Percentiles rank a stretch among this genome's conserved stretches.
Evolutionary conservation across 352 stramenopile species (phyloP).

Genomic region (Phytophthora boehmeriae): DNA sequence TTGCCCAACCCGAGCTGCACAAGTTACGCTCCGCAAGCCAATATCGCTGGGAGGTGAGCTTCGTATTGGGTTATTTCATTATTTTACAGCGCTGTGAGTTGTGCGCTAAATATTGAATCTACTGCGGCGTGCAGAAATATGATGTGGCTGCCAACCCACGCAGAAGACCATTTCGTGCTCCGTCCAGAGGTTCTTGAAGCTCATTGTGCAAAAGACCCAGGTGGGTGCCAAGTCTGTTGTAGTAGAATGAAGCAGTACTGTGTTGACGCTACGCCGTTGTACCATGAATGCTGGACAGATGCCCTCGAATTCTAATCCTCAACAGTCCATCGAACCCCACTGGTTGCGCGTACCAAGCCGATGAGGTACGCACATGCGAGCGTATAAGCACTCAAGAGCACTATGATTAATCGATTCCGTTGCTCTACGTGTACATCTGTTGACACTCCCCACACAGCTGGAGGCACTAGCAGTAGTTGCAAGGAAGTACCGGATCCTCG

Average conservation of each 20-base stretch:
- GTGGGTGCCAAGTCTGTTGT: constrained; percentile 29
- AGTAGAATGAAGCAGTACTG: not conserved
- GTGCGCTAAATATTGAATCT: not conserved
- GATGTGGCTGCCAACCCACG: constrained; percentile 86
- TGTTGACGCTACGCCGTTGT: constrained; percentile 3
- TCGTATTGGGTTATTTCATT: not conserved
- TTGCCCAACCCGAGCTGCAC: constrained; percentile 87
- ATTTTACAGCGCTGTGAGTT: too few species aligned
- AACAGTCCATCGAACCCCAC: constrained; percentile 90
- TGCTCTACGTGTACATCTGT: not conserved
- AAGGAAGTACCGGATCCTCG: constrained; percentile 87
- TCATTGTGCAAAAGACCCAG: constrained; percentile 79
- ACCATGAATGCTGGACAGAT: constrained; percentile 37
- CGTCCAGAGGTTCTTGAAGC: constrained; percentile 82
- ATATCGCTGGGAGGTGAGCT: constrained; percentile 77
- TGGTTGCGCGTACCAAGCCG: constrained; percentile 78
- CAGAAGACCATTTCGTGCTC: constrained; percentile 82
- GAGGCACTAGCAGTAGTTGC: constrained; percentile 71
- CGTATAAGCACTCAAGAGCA: not conserved
- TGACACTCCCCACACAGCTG: constrained; percentile 33
- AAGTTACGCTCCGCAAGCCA: constrained; percentile 85
- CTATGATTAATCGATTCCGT: not conserved
- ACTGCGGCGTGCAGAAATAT: constrained; percentile 61
- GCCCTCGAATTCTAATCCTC: constrained; percentile 83
- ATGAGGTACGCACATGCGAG: constrained; percentile 51